phyloP scores from a whole-genome alignment of 345 rosid genomes.

The Arabis hirsuta region DNA sequence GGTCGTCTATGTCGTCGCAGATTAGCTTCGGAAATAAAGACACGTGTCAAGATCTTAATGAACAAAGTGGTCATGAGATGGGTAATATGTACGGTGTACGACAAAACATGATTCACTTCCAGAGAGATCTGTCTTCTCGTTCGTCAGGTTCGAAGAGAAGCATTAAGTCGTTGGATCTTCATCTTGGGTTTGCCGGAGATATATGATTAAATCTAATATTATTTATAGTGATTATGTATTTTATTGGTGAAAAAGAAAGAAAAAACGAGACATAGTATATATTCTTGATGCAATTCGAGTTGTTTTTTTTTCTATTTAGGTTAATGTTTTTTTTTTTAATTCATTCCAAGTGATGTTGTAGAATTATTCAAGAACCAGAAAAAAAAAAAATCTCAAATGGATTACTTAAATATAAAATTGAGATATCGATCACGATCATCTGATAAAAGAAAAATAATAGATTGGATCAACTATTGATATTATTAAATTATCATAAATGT shows the following conservation, averaged over 20 bases:
- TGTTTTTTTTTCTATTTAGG: conserved; percentile 24
- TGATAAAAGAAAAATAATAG: background rate
- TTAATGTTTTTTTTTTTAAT: background rate
- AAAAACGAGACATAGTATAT: conserved; percentile 21
- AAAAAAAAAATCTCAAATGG: background rate
- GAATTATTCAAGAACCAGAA: background rate
- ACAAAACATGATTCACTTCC: conserved; percentile 45
- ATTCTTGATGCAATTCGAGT: conserved; percentile 36
- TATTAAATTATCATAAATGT: too few relatives aligned
- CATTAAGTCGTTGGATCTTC: conserved; percentile 73
- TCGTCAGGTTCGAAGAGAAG: conserved; percentile 50
- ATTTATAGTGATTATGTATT: conserved; percentile 14
- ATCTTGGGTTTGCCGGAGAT: conserved; percentile 53
- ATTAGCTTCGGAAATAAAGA: conserved; percentile 62
- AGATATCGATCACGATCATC: background rate
- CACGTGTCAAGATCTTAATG: conserved; percentile 45
- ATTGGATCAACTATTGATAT: background rate
- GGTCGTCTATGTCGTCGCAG: conserved; percentile 56
- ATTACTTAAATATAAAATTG: background rate
- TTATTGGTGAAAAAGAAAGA: background rate
- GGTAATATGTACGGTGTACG: conserved; percentile 47
- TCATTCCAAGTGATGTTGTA: conserved; percentile 12
- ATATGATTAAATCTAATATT: conserved; percentile 7
- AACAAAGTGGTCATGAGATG: conserved; percentile 42
- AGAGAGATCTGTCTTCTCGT: conserved; percentile 36